Base-by-base conservation (phyloP, 257 asterid genomes). In the Solanum virginianum region DNA sequence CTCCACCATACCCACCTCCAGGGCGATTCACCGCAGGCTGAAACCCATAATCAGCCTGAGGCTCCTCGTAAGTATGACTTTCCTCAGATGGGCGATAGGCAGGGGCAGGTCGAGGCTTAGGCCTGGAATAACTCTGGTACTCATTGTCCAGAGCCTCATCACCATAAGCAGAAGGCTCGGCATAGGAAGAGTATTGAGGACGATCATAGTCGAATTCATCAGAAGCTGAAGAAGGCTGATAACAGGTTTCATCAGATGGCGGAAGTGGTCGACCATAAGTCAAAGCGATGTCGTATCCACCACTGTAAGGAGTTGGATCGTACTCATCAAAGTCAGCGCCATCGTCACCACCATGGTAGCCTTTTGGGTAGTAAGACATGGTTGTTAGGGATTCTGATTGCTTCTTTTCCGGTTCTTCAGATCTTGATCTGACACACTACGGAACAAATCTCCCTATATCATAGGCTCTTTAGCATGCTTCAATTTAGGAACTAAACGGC, bases 281-380 rank as follows among this genome's bases (percentile, higher is more conserved):
- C 71, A 91, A 20, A 6, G 84, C 18, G 57, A 94, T 92, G 91
- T 95, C 94, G 90, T 95, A 96, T 41, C 98, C 98, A 16, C 99
- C 99, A 43, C 93, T 93, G 88, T 95, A 96, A 1, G 98, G 99
- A 83, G 97, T 93, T 74, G 97, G 81, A 77, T 96, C 99, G 88
- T 85, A 95, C 87, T 95, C 98, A 57, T 94, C 95, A 89, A 93
- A 96, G 87, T 93, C 97, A 81, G 89, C 93, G 51, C 90, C 93
- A 22, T 90, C 94, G 62, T 94, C 95, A 81, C 56, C 57, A 71
- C 85, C 90, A 39, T 74, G 92, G 90, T 92, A 94, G 86, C 93
- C 98, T 87, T 90, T 92, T 1, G 95, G 90, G 10, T 87, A 94
- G 94, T 94, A 95, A 66, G 98, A 94, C 98, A 95, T 95, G 11